Base-by-base conservation (phyloP, 257 asterid species). In the Salvia splendens region DNA sequence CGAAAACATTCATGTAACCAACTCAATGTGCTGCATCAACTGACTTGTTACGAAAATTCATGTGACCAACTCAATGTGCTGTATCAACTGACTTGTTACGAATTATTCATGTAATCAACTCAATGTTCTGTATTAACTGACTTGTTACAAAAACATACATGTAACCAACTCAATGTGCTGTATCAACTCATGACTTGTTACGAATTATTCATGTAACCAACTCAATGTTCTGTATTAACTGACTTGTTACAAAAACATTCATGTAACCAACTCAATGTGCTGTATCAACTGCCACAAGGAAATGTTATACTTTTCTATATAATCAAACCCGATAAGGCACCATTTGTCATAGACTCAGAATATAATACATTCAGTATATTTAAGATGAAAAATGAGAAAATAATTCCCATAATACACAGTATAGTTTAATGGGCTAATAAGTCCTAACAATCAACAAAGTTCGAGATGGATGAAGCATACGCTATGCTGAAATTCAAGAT, bases 261-360 rank as follows among this genome's bases (percentile, higher is more conserved):
- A 33, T 33, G 6, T 33, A 33, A 33, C 38, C 38, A 4, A 33
- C 5, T 33, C 5, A 33, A 42, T 69, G 6, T 59, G 15, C 33
- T 24, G 36, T 41, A 59, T 59, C 38, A 50, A 36, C 30, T 55
- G 43, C 74, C 62, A 3, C 16, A 20, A 17, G 0, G 33, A 54
- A 53, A 61, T 11, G 52, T 46, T 57, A 46, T 54, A 38, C 65
- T 64, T 10, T 38, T 47, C n/a, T 20, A 46, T 8, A 32, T 55
- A 55, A 55, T 30, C 42, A 55, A 12, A 30, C 42, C 20, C 40
- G 12, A 55, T 55, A 55, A 55, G 32, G 14, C 3, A 16, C 11
- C 17, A 12, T 28, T 55, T 12, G 5, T 28, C 20, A 55, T 28
- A 53, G 9, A 28, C 40, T 10, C 20, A 5, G 3, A 12, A 55